Percentiles rank a stretch among this genome's conserved stretches.
Conservation (phyloP, 108 stramenopile genomes). For the Skeletonema menzelii region DNA sequence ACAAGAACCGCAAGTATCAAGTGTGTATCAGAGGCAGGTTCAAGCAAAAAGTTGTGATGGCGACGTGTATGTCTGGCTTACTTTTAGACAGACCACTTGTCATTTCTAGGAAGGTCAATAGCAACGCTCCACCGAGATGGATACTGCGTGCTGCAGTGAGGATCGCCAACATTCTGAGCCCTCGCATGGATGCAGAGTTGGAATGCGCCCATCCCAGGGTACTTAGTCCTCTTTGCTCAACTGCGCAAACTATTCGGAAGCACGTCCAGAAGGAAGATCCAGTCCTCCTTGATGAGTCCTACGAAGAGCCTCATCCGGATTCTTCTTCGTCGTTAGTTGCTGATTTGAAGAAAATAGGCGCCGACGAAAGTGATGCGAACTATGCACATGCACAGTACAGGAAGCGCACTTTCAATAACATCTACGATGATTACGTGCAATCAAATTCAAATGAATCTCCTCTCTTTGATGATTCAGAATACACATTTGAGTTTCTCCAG, state of each 20-base stretch:
- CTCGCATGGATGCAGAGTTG: constrained; percentile 70
- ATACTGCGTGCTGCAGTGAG: constrained; percentile 71
- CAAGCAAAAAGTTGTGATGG: constrained; percentile 46
- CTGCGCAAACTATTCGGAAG: constrained; percentile 65
- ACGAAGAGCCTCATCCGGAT: constrained; percentile 25
- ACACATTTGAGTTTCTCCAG: constrained; percentile 89
- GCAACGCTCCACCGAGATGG: constrained; percentile 74
- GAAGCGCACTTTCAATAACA: constrained; percentile 34
- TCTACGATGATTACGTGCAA: constrained; percentile 27
- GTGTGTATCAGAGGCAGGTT: constrained; percentile 41
- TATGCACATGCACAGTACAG: constrained; percentile 33
- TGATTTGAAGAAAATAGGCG: constrained; percentile 43
- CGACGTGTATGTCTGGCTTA: constrained; percentile 75
- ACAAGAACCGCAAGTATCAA: constrained; percentile 40
- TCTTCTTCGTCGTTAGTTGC: constrained; percentile 16
- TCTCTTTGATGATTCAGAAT: constrained; percentile 63
- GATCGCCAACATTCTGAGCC: constrained; percentile 75
- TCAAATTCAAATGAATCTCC: constrained; percentile 23
- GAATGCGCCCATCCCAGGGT: constrained; percentile 61
- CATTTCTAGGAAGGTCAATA: constrained; percentile 17
- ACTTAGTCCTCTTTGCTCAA: constrained; percentile 73
- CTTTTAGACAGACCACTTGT: constrained; percentile 42
- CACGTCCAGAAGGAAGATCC: constrained; percentile 16
- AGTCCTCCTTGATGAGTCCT: constrained; percentile 10
- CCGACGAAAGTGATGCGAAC: constrained; percentile 25